Base-by-base conservation (phyloP, 225 moss, liverwort and hornwort species). In the Polytrichum commune region DNA sequence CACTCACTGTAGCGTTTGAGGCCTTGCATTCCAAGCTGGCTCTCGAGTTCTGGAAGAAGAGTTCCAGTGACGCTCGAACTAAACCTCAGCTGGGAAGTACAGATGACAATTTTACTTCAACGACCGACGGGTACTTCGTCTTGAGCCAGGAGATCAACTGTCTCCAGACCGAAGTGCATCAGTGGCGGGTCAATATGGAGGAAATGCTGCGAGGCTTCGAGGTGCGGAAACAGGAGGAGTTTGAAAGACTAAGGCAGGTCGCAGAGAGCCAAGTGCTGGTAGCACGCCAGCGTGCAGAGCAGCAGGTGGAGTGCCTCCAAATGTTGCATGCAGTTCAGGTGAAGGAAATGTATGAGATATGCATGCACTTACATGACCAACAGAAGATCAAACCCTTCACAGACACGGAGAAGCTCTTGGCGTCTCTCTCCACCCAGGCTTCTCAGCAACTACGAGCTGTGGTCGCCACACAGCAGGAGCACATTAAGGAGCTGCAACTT, bases 21-120 rank as follows among this genome's bases (percentile, higher is more conserved):
- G 75, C 76, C 0, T 68, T 78, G 70, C 78, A 81, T 78, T 81
- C 75, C 29, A 70, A 75, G 67, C 60, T 81, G 29, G 81, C 73
- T 20, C 19, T 78, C 8, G 84, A 81, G 70, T 65, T 78, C 4
- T 66, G 75, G 7, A 64, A 63, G 46, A 84, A 77, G 24, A 74
- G 74, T 38, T 20, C 22, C 20, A 24, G 9, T 24, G 6, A 58
- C 3, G 9, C 6, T 7, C 22, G 18, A 62, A 67, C 8, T 26
- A 16, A 29, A 66, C 65, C 22, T n/a, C 9, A 5, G 22, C 24
- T 19, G 5, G 38, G 8, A 19, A 24, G 24, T 58, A 6, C 20
- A 9, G 58, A 6, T 20, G 24, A 20, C 24, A 58, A 58, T 22
- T 9, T 9, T 58, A 8, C 7, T 22, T 9, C 24, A 9, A 1